Evolutionary conservation across 2,329 filamentous ascomycete genomes (phyloP).

Genomic region (Pseudogymnoascus sp.): DNA sequence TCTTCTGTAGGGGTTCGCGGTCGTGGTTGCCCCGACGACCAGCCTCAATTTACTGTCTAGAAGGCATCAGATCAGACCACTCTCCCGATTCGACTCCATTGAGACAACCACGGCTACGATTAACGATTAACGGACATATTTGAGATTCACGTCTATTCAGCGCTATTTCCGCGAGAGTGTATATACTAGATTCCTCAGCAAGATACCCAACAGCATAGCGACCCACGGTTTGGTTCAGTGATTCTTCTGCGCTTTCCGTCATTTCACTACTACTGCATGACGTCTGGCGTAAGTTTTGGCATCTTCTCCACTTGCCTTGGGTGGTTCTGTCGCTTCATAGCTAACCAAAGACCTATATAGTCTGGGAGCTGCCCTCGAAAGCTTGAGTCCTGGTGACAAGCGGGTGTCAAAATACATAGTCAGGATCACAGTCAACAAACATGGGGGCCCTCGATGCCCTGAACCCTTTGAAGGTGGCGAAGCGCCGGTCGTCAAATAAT

Average conservation of each 20-base stretch:
- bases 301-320: background rate
- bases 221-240: background rate
- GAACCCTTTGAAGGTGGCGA: constrained; percentile 34
- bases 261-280: constrained; percentile 1
- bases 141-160: background rate
- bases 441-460: constrained; percentile 44
- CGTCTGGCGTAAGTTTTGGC: constrained; percentile 2
- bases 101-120: constrained; percentile 7
- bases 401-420: background rate
- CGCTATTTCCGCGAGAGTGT: background rate
- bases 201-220: constrained; percentile 6
- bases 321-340: background rate
- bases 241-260: constrained; percentile 1
- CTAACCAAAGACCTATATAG: constrained; percentile 5
- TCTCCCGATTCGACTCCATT: background rate
- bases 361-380: constrained; percentile 1
- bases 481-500: constrained; percentile 24
- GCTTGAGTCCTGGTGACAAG: constrained; percentile 4
- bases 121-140: constrained; percentile 4
- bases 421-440: constrained; percentile 13
- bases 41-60: constrained; percentile 4
- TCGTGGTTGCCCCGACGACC: background rate
- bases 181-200: background rate
- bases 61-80: constrained; percentile 1
- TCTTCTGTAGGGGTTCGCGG: background rate